These are phyloP conservation scores for Endotrypanum monterogeii DNA, from an alignment of 208 protist species.

Conservation along the genomic window DNA sequence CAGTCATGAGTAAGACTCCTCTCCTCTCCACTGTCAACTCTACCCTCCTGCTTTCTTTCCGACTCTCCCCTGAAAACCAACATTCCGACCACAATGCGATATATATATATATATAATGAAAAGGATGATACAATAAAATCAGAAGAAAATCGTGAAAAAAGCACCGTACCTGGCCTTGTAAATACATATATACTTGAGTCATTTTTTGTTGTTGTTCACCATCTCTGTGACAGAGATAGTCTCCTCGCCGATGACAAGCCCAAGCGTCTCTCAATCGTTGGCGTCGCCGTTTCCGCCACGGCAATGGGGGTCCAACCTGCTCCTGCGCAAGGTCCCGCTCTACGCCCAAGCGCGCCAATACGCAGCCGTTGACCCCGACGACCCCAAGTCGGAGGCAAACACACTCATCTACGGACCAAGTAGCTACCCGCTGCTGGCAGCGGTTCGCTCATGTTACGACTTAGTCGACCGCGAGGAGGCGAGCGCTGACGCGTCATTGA, in stretches of 20 bases:
- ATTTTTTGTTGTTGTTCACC: neutral
- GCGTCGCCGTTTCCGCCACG: constrained; percentile 3
- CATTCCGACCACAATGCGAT: neutral
- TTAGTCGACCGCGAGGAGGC: constrained; percentile 5
- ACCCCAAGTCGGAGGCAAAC: constrained; percentile 56
- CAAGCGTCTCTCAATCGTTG: neutral
- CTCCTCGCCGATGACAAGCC: neutral
- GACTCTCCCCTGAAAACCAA: neutral
- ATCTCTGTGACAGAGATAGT: neutral
- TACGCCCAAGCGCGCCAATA: constrained; percentile 45
- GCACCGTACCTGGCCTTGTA: neutral
- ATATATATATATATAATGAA: too few relatives aligned
- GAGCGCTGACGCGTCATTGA: neutral
- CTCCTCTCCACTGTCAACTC: neutral
- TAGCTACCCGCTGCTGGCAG: constrained; percentile 48
- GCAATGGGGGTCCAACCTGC: constrained; percentile 44
- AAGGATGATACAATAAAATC: too few relatives aligned
- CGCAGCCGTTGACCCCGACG: constrained; percentile 27
- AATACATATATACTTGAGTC: too few relatives aligned
- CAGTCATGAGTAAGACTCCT: too few relatives aligned
- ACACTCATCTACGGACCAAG: constrained; percentile 53
- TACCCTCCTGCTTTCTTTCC: neutral
- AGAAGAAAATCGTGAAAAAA: neutral
- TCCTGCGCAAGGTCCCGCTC: constrained; percentile 63
- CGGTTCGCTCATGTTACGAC: constrained; percentile 23